Evolutionary conservation across 768 basidiomycete genomes (phyloP), one percentile per base, ranked within the genome.

Genomic region (Tylopilus plumbeoviolaceoides): DNA sequence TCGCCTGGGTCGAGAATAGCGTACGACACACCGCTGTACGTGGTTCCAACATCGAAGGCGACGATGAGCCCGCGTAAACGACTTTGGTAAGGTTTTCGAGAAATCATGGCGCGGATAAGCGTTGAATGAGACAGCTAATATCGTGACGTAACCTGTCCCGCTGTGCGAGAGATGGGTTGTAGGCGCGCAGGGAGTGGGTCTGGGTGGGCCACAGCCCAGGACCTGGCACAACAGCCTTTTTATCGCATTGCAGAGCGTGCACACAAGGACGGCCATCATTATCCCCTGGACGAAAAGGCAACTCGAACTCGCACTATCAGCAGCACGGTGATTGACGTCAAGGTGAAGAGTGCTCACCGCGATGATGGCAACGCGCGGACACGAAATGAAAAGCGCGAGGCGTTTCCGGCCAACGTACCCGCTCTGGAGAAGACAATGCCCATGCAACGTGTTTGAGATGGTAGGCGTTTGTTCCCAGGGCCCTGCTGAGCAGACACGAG

Each of bases 1-100:
- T 72, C 64, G 18, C 63, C 65, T 3, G 75, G 76, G 53, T 63
- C 77, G 5, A 80, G 65, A 52, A 80, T 73, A 31, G 68, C 54
- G 43, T 74, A 75, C 2, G 71, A 72, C 6, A 75, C 64, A 3
- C 74, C 74, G 40, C 72, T 70, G 51, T 63, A 76, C 17, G 75
- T 75, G 0, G 35, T 36, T 15, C 35, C 35, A 3, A 36, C 35
- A 17, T 76, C 74, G 45, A 76, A 68, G 0, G 70, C 71, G 8
- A 76, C 59, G 44, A 75, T 69, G 20, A 76, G 66, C 15, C 66
- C 67, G 18, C 68, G 70, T 25, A 54, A 41, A 21, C 63, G 62
- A 17, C 78, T 78, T 14, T 61, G 61, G 57, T 70, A 80, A 10
- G 67, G 64, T n/a, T 70, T 57, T 51, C 73, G 64, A 33, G 71